A percentile compares a stretch with the other conserved stretches of the same genome.
Evolutionary conservation across 768 basidiomycete species (phyloP).

Genomic region (Xerocomellus amylosporus): DNA sequence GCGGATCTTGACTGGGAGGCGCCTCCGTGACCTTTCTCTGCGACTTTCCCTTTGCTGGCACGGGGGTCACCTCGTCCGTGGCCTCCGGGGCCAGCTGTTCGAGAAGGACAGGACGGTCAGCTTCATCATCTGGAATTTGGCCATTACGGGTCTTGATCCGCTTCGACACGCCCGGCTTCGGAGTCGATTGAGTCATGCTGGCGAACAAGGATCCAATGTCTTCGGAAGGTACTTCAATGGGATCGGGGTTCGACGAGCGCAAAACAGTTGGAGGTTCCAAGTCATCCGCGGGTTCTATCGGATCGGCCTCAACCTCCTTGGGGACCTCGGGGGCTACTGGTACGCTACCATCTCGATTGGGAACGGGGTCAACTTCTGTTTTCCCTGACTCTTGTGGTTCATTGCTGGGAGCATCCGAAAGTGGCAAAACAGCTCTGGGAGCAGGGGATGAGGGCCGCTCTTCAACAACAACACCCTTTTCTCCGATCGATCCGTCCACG

Average conservation of each 20-base stretch:
- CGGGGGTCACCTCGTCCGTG: conserved; percentile 21
- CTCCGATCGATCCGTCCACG: conserved; percentile 6
- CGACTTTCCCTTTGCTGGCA: conserved; percentile 16
- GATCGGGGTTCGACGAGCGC: conserved; percentile 20
- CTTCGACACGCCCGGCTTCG: conserved; percentile 35
- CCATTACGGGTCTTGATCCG: conserved; percentile 45
- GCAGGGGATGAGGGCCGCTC: background rate
- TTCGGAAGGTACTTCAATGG: conserved; percentile 28
- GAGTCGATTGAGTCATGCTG: conserved; percentile 14
- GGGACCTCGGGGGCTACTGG: background rate
- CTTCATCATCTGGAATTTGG: conserved; percentile 23
- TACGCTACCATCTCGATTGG: background rate
- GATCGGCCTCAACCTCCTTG: conserved; percentile 29
- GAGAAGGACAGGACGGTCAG: conserved; percentile 25
- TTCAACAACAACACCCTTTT: background rate
- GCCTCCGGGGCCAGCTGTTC: conserved; percentile 19
- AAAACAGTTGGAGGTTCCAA: conserved; percentile 20
- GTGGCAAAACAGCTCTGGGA: background rate
- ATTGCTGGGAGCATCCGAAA: background rate
- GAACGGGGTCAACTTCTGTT: conserved; percentile 20
- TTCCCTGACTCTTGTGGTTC: background rate
- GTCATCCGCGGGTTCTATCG: conserved; percentile 45
- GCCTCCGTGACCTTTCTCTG: conserved; percentile 15
- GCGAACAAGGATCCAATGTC: background rate
- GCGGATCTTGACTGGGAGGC: conserved; percentile 23